These are phyloP conservation scores for Zasmidium citrigriseum DNA, from an alignment of 2,329 filamentous ascomycete species.

Conservation along the genomic window DNA sequence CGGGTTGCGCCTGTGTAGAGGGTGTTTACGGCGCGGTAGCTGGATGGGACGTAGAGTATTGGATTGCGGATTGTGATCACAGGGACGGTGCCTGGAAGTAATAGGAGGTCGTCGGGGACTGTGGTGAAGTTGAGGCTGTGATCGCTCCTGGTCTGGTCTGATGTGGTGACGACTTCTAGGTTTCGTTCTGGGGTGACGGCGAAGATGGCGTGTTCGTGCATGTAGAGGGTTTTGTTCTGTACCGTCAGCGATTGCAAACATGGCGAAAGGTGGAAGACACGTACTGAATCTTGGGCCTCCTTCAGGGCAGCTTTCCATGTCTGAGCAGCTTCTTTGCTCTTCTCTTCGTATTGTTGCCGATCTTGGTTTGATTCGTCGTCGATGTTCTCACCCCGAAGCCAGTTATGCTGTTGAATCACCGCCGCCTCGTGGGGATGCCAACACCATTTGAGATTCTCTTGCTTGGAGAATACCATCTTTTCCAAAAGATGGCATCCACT, in stretches of 20 bases:
- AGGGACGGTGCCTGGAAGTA: slow-evolving; percentile 28
- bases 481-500: slow-evolving; percentile 6
- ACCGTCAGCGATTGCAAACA: neutral
- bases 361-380: neutral
- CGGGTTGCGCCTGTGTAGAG: slow-evolving; percentile 4
- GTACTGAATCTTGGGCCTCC: slow-evolving; percentile 2
- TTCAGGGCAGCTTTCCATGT: neutral
- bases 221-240: slow-evolving; percentile 4
- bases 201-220: slow-evolving; percentile 2
- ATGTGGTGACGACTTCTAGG: neutral
- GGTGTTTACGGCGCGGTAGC: slow-evolving; percentile 29
- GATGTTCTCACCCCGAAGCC: neutral
- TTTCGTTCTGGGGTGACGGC: neutral
- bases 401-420: neutral
- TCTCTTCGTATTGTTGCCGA: neutral
- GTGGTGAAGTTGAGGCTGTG: slow-evolving; percentile 26
- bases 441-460: slow-evolving; percentile 1
- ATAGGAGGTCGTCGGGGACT: slow-evolving; percentile 39
- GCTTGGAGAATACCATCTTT: slow-evolving; percentile 4
- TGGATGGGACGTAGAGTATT: slow-evolving; percentile 41
- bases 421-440: neutral
- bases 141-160: neutral
- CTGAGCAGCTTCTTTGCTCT: neutral
- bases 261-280: neutral
- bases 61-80: slow-evolving; percentile 34